Evolutionary conservation across 495 filamentous ascomycete genomes (phyloP).

Genomic region (Recurvomyces mirabilis): DNA sequence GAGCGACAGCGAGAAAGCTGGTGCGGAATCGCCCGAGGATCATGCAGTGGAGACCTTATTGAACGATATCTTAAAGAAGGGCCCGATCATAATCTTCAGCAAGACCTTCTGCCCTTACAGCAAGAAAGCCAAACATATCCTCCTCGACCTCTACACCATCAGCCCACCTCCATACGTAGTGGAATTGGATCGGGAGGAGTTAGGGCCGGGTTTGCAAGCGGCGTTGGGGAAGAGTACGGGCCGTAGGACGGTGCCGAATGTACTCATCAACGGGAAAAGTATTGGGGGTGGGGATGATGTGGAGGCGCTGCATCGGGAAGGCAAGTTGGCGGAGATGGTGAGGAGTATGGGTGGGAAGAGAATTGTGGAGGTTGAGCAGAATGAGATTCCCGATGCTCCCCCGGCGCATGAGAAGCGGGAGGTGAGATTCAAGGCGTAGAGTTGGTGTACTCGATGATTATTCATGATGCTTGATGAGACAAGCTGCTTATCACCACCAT

Average conservation of each 20-base stretch:
- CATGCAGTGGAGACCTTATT: constrained; percentile 50
- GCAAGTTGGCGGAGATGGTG: constrained; percentile 59
- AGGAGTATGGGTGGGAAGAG: constrained; percentile 61
- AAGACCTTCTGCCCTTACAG: constrained; percentile 88
- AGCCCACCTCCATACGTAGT: constrained; percentile 75
- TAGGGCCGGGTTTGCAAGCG: constrained; percentile 60
- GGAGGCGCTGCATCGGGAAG: constrained; percentile 55
- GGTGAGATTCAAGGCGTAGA: constrained; percentile 10
- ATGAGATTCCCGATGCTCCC: constrained; percentile 1
- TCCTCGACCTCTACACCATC: constrained; percentile 73
- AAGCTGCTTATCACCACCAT: no score
- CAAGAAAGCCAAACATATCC: constrained; percentile 63
- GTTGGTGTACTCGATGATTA: no score
- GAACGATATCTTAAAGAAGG: constrained; percentile 64
- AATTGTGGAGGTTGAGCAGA: constrained; percentile 33
- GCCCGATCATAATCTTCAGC: constrained; percentile 87
- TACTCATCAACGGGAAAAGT: constrained; percentile 75
- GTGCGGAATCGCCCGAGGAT: constrained; percentile 48
- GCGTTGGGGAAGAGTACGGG: constrained; percentile 61
- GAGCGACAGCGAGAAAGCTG: constrained; percentile 26
- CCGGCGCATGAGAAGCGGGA: constrained; percentile 8
- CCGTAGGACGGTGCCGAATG: constrained; percentile 78
- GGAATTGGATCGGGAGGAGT: constrained; percentile 72
- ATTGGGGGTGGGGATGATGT: constrained; percentile 90
- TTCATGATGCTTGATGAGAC: no score